Base-by-base conservation (phyloP, 2,329 filamentous ascomycete genomes). In the Cucurbitaria berberidis region DNA sequence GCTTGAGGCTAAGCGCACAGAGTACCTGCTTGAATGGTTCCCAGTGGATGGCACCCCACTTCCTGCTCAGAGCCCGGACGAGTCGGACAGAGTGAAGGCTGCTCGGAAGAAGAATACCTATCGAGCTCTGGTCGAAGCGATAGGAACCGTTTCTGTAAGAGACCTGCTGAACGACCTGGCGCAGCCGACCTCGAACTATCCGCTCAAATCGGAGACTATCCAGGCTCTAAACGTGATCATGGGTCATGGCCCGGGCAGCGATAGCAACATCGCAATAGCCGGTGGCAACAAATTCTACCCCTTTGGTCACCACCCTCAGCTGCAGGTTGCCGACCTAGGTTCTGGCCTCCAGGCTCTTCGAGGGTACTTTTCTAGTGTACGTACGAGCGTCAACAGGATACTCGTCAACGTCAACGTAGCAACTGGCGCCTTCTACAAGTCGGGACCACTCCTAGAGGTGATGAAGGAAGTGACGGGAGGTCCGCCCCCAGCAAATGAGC, bases 331-430 rank as follows among this genome's bases (percentile, higher is more conserved):
- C 3, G 63, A 77, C 26, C 76, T 88, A 1, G 78, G 77, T 2
- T 74, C 67, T 10, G 84, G 84, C 1, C 73, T 89, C 0, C 76
- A 82, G 42, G 84, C 84, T 0, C 68, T 86, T 3, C 79, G 85
- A 36, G 86, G 86, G 0, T 89, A 84, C 70, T 88, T 83, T 63
- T 77, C 84, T 10, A 87, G 84, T 62, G 82, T 86, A 26, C 82
- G 86, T 5, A 80, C 83, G 1, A 81, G 84, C 2, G 82, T 84
- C 13, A 80, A 79, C 34, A 78, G 85, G 3, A 74, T 88, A 4
- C 66, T 89, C 0, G 68, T 88, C 11, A 89, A 89, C 51, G 75
- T 88, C 3, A 86, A 89, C 52, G 84, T 88, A 22, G 83, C 83
- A 8, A 82, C 82, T 39, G 78, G 80, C 2, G 83, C 84, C 0